phyloP scores from a whole-genome alignment of 2,329 filamentous ascomycete genomes.

The Trichoderma sp. region DNA sequence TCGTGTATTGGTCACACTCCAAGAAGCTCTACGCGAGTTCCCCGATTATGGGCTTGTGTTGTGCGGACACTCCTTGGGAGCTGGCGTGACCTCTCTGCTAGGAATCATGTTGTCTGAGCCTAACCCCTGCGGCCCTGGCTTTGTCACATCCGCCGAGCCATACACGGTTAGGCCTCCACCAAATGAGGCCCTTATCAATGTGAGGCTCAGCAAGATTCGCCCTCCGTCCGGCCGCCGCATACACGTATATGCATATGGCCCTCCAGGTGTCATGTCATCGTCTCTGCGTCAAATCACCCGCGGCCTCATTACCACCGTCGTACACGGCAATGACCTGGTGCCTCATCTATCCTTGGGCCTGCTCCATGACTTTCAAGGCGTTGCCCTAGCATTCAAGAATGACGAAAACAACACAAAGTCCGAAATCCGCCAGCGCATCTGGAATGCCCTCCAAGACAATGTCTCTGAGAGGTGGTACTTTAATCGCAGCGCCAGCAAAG shows the following conservation, averaged over 20 bases:
- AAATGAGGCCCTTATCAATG: constrained; percentile 34
- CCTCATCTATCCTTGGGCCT: constrained; percentile 73
- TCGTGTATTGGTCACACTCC: constrained; percentile 65
- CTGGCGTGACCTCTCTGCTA: constrained; percentile 68
- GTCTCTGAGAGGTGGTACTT: constrained; percentile 62
- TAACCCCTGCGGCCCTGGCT: constrained; percentile 55
- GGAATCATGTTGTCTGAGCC: constrained; percentile 72
- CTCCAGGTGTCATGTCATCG: constrained; percentile 71
- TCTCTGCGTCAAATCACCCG: constrained; percentile 69
- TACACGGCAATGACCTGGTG: constrained; percentile 73
- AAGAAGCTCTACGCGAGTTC: constrained; percentile 65
- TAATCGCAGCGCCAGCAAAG: constrained; percentile 36
- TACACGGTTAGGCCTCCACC: constrained; percentile 46
- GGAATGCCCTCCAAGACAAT: constrained; percentile 63
- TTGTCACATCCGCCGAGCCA: constrained; percentile 60
- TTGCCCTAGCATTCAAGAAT: constrained; percentile 71
- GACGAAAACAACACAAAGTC: constrained; percentile 68
- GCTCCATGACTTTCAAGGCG: constrained; percentile 72
- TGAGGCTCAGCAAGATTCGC: constrained; percentile 43
- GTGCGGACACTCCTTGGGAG: constrained; percentile 69
- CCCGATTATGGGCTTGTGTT: constrained; percentile 69
- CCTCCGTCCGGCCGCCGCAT: constrained; percentile 70
- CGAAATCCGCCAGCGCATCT: constrained; percentile 67
- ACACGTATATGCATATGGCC: constrained; percentile 78
- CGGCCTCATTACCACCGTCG: constrained; percentile 72